Base-by-base conservation (phyloP, 176 grass and related monocot species). In the Phragmites australis region DNA sequence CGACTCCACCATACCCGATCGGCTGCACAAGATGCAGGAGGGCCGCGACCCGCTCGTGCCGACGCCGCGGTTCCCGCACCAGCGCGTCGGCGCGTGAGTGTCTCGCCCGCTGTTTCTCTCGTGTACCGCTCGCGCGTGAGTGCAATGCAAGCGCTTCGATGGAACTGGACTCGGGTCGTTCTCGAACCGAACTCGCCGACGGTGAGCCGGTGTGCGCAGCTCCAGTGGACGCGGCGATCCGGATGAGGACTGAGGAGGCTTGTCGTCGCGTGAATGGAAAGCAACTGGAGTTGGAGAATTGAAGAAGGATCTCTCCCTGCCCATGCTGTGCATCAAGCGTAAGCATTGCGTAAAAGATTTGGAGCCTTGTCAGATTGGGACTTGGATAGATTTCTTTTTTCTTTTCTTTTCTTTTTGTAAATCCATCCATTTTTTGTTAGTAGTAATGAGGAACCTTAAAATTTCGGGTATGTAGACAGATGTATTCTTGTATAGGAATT, bases 21-120 rank as follows among this genome's bases (percentile, higher is more conserved):
- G 82, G 56, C 84, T 99, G 19, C 0, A 4, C 0, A 60, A 70
- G 70, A 93, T 95, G 65, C 13, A 17, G 56, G 66, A 85, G 6
- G 61, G 13, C 27, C 71, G 68, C 61, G 92, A 93, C 52, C 16
- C 26, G 40, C 0, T 70, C 13, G 71, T 78, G 63, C 27, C 92
- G 1, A 94, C 96, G 49, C 96, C 96, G 15, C 87, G 92, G 5
- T 91, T 99, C 84, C 96, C 90, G 64, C 86, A 60, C n/a, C 96
- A 74, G 32, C 46, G 57, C 46, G n/a, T 40, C 39, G 80, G 13
- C 34, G 58, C 78, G 11, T 92, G 77, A 88, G 21, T 9, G 26
- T 0, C 8, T 6, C 3, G 19, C 9, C 52, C 66, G 32, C 10
- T n/a, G 17, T 39, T 41, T 12, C 13, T 25, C 14, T 43, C 31